Percentiles rank a stretch among this genome's conserved stretches.
phyloP scores from a whole-genome alignment of 1,284 basidiomycete species.

The Ustilago nuda region DNA sequence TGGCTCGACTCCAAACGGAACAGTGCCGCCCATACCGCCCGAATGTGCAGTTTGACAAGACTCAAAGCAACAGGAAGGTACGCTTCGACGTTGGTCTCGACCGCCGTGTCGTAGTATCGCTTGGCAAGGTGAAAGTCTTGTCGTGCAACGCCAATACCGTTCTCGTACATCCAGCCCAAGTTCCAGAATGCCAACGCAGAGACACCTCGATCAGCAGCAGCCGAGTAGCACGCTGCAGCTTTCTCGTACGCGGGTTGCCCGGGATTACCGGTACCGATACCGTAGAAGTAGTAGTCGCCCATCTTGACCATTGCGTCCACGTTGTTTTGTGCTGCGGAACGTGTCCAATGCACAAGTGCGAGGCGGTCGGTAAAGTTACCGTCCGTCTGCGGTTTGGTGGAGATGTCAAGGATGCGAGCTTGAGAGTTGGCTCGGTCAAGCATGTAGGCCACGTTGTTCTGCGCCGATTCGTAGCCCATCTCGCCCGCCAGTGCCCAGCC shows the following conservation, averaged over 20 bases:
- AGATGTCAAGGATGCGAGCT: constrained; percentile 20
- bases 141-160: constrained; percentile 84
- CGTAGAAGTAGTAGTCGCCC: constrained; percentile 90
- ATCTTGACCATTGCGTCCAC: constrained; percentile 92
- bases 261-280: constrained; percentile 53
- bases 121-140: constrained; percentile 94
- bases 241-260: constrained; percentile 81
- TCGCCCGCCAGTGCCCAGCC: constrained; percentile 87
- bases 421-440: constrained; percentile 76
- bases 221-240: constrained; percentile 91
- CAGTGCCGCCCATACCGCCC: constrained; percentile 78
- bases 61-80: constrained; percentile 87
- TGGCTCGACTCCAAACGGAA: constrained; percentile 51
- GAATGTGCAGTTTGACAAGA: constrained; percentile 82
- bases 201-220: constrained; percentile 85
- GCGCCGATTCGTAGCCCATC: constrained; percentile 88
- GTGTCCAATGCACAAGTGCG: constrained; percentile 90
- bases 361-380: constrained; percentile 75
- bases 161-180: constrained; percentile 98
- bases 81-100: constrained; percentile 87
- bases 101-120: constrained; percentile 89
- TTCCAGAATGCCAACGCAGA: constrained; percentile 98
- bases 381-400: constrained; percentile 9
- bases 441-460: constrained; percentile 94
- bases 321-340: constrained; percentile 91